Evolutionary conservation across 768 basidiomycete genomes (phyloP), one percentile per base, ranked within the genome.

Genomic region (Calvatia gigantea): DNA sequence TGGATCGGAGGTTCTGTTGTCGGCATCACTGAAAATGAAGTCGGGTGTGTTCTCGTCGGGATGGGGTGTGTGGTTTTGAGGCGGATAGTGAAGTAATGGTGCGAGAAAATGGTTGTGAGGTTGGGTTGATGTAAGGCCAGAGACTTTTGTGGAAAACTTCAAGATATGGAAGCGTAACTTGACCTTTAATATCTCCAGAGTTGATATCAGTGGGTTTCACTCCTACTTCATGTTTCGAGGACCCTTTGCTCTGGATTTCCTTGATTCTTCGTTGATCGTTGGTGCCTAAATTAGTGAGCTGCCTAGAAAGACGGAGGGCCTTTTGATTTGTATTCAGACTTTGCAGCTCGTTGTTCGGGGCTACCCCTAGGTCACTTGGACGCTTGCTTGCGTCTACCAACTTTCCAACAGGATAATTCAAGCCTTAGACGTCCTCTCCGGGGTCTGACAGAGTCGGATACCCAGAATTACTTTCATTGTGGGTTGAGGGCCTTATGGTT

Each of bases 311-410:
- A 0, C 54, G 11, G 9, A 65, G 46, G 35, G 53, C 48, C 45
- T 63, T 64, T 23, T 64, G 65, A 48, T 70, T 73, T 6, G 59
- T 37, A 41, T 59, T 61, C 15, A 67, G 62, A 53, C 70, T 75
- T 19, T 59, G 65, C 25, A 66, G 61, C 80, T 81, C 4, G 69
- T 69, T 0, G 69, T 58, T 39, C 73, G 64, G n/a, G n/a, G n/a
- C n/a, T n/a, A 56, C 72, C 47, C 9, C 55, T 76, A 2, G 85
- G 84, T 49, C 75, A 76, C 52, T 78, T 80, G 67, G 91, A 85
- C 7, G 84, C 72, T 62, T 92, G 89, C 0, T 89, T 89, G 14
- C 89, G n/a, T n/a, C n/a, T n/a, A n/a, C n/a, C n/a, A n/a, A n/a
- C n/a, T n/a, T n/a, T n/a, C n/a, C n/a, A n/a, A n/a, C n/a, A n/a